Base-by-base conservation (phyloP, 257 asterid genomes). In the Plantago elongata region DNA sequence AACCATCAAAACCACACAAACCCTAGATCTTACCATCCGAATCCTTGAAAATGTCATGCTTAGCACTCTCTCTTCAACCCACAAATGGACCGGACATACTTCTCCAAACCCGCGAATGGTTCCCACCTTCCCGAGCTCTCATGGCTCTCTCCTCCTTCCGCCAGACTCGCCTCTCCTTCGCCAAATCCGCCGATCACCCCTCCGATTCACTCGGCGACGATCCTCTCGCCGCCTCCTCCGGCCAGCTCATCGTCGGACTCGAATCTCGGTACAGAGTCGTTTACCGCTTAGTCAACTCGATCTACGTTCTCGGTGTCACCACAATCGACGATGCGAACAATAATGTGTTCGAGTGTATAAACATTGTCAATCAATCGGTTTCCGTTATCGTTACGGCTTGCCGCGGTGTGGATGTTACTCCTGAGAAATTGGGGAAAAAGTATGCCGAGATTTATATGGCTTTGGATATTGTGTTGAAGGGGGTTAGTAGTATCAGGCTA, bases 51-150 rank as follows among this genome's bases (percentile, higher is more conserved):
- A 87, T 92, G 97, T 89, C 97, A 56, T 92, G 99, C 66, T 74
- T 92, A 54, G 97, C 95, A 15, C 78, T 92, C 12, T 81, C 99
- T 16, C 99, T 92, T 13, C 97, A 92, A 62, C 99, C 99, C 68
- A 49, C 94, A 11, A 86, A 80, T 61, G 99, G 99, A 1, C 80
- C 90, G 59, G 93, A 92, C 69, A 78, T 92, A 65, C 69, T 92
- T 63, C 97, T 92, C 77, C 99, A 92, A 70, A 89, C 96, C 65
- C 96, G 99, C 11, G 99, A 92, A 69, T 92, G 99, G 99, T 86
- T 86, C 46, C 99, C 99, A 7, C 97, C 99, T 45, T 81, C 95
- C 13, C 90, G 95, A 17, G 97, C 97, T 18, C 89, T 92, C 14
- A 84, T 82, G 78, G 96, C 99, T 51, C 91, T 92, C 22, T 92